These are phyloP conservation scores for Yarrowia sp. DNA, from an alignment of 805 yeast species.

Conservation along the genomic window DNA sequence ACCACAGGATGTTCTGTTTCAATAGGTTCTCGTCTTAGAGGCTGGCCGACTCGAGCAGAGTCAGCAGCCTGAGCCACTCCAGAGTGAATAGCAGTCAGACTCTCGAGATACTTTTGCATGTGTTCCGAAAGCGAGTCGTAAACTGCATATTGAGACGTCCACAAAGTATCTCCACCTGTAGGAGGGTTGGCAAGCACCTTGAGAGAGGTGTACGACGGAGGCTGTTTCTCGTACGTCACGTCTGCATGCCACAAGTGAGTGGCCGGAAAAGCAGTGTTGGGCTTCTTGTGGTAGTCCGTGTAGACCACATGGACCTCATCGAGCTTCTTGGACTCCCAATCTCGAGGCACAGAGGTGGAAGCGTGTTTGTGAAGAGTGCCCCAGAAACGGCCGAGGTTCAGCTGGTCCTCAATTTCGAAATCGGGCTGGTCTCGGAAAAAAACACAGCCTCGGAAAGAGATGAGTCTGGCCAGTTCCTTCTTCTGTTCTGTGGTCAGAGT, in stretches of 20 bases:
- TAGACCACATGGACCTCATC: constrained; percentile 64
- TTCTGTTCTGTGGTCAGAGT: constrained; percentile 44
- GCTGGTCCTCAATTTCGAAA: constrained; percentile 15
- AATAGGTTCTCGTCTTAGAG: constrained; percentile 47
- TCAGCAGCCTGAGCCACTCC: constrained; percentile 37
- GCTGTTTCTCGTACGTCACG: constrained; percentile 52
- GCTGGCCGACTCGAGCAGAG: constrained; percentile 34
- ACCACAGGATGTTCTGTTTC: constrained; percentile 46
- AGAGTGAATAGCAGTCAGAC: constrained; percentile 57
- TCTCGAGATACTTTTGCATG: constrained; percentile 51
- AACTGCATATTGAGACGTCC: constrained; percentile 59
- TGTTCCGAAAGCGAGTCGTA: constrained; percentile 61
- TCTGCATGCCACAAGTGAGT: constrained; percentile 47
- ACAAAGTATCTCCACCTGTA: constrained; percentile 66
- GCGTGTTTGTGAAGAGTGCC: constrained; percentile 24
- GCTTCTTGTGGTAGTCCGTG: constrained; percentile 40
- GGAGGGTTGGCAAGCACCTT: constrained; percentile 52
- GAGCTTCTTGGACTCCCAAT: constrained; percentile 33
- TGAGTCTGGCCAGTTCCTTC: constrained; percentile 33
- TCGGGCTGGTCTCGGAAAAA: constrained; percentile 34
- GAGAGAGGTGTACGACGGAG: constrained; percentile 52
- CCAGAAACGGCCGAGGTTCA: constrained; percentile 18
- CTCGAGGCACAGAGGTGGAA: constrained; percentile 26
- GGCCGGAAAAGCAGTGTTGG: constrained; percentile 7
- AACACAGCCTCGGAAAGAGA: constrained; percentile 9